A percentile compares a stretch with the other conserved stretches of the same genome.
Conservation (phyloP, 2,329 filamentous ascomycete species). For the Aspergillus piperis region DNA sequence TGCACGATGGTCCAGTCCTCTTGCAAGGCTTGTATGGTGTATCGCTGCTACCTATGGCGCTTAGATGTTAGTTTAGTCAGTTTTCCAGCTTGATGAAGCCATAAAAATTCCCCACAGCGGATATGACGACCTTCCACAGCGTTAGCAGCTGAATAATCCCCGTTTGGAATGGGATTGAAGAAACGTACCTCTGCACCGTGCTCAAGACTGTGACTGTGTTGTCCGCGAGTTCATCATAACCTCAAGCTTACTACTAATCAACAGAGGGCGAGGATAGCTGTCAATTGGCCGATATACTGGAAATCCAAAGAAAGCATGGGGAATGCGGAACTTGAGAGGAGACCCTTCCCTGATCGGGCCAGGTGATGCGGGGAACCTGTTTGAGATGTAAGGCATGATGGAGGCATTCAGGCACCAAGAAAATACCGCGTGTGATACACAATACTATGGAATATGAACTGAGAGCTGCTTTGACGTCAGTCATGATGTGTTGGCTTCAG, state of each 20-base stretch:
- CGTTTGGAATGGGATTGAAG: not conserved
- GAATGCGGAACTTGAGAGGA: not conserved
- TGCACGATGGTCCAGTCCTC: not conserved
- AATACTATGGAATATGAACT: no score
- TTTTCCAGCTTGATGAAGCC: not conserved
- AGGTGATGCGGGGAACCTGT: not conserved
- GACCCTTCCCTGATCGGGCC: not conserved
- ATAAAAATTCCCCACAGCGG: not conserved
- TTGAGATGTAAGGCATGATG: not conserved
- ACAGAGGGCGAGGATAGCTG: not conserved
- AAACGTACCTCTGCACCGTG: constrained; percentile 1
- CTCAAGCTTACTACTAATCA: not conserved
- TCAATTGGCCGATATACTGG: no score
- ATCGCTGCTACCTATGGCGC: not conserved
- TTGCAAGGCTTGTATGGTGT: not conserved
- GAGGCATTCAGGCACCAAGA: not conserved
- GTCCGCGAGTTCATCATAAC: not conserved
- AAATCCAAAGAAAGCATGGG: not conserved
- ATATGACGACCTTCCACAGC: not conserved
- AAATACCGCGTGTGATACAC: no score
- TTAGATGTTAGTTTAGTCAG: no score
- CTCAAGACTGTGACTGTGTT: not conserved
- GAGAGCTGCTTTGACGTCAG: no score
- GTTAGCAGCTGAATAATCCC: not conserved
- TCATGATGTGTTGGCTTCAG: no score